A percentile compares a stretch with the other conserved stretches of the same genome.
phyloP scores from a whole-genome alignment of 352 stramenopile species.

The Pythium phragmitis region DNA sequence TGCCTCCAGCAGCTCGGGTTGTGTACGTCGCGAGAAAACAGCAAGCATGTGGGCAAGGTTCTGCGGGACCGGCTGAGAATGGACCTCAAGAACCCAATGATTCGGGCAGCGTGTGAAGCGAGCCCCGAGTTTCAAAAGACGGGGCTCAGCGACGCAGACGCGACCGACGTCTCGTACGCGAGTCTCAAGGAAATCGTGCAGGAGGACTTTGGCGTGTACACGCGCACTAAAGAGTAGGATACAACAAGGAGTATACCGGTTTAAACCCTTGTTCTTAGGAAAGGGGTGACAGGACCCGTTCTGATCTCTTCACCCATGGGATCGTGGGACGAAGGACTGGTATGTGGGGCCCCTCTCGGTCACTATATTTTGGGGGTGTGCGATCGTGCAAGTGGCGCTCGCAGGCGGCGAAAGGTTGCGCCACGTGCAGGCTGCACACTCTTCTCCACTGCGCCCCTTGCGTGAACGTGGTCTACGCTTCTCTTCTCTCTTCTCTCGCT shows the following conservation, averaged over 20 bases:
- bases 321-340: background rate
- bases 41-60: slow-evolving; percentile 63
- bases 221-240: slow-evolving; percentile 12
- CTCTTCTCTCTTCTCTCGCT: background rate
- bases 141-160: background rate
- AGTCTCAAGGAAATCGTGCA: slow-evolving; percentile 56
- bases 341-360: background rate
- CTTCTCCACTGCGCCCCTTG: background rate
- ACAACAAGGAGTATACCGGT: background rate
- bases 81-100: slow-evolving; percentile 42
- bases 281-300: background rate
- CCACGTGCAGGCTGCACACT: background rate
- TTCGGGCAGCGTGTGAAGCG: slow-evolving; percentile 28
- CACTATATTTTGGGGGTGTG: slow-evolving; percentile 6
- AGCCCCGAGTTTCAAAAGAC: slow-evolving; percentile 21
- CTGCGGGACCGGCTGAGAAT: slow-evolving; percentile 56
- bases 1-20: slow-evolving; percentile 60
- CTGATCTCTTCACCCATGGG: background rate
- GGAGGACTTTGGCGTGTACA: slow-evolving; percentile 53
- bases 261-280: too few relatives aligned
- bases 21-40: slow-evolving; percentile 42
- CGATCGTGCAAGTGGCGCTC: slow-evolving; percentile 8
- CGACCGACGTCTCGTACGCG: slow-evolving; percentile 29
- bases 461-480: background rate
- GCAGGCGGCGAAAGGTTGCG: slow-evolving; percentile 3